Evolutionary conservation across 495 filamentous ascomycete species (phyloP), one percentile per base, ranked within the genome.

Genomic region (Aspergillus cavernicola): DNA sequence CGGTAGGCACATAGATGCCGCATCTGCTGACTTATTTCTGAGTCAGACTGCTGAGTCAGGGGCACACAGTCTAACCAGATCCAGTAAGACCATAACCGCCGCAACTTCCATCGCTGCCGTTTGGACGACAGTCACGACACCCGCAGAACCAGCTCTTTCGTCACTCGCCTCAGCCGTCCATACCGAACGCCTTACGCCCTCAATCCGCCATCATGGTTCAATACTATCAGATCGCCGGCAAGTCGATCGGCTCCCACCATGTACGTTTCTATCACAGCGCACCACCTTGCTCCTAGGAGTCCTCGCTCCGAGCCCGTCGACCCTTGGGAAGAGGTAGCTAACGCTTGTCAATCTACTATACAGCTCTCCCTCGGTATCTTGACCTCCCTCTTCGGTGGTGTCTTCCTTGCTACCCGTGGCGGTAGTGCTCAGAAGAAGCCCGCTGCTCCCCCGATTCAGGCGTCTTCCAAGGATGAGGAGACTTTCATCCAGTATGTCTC

Each of bases 311-410:
- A 22, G 8, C 2, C 11, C 9, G 10, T 8, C 10, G 23, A 41
- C 33, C 9, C 16, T 33, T 28, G 15, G 22, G 19, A 44, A 29
- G 24, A 16, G 35, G 43, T 38, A 3, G 15, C 20, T 42, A 40
- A 28, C 49, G 33, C 20, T 33, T 44, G 15, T 29, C 12, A 4
- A 44, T 11, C 20, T 32, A 23, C 40, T 28, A 37, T 56, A 20
- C 64, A 98, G 93, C 89, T 98, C 64, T 79, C 93, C 60, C 96
- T 97, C 77, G 78, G 76, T 53, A 86, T 85, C 56, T 87, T 98
- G 58, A 84, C 78, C 63, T 71, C 82, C 23, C 62, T 86, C 18
- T 85, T 86, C 65, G 81, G 74, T 61, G 79, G 80, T 52, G 64
- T 68, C 54, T 83, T 70, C 43, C 58, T 80, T 48, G 70, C 79